These are phyloP conservation scores for Kuraishia ogatae DNA, from an alignment of 805 yeast genomes.

Conservation along the genomic window DNA sequence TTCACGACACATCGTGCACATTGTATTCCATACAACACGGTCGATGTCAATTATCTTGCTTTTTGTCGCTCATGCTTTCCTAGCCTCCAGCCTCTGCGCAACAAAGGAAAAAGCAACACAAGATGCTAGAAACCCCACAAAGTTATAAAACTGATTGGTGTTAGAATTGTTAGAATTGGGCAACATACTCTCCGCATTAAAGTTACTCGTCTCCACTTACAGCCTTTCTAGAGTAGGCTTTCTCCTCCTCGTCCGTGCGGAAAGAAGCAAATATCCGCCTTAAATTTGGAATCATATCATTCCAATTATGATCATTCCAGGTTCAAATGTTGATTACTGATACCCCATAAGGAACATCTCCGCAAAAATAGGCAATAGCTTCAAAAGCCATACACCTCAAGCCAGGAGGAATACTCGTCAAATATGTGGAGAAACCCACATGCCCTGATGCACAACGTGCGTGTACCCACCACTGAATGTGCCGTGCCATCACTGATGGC, in stretches of 20 bases:
- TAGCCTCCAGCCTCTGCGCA: constrained; percentile 42
- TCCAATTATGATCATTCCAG: neutral
- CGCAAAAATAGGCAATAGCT: too few relatives aligned
- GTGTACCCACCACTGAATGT: too few relatives aligned
- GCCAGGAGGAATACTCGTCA: too few relatives aligned
- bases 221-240: constrained; percentile 67
- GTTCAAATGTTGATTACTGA: too few relatives aligned
- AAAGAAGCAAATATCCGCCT: constrained; percentile 75
- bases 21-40: too few relatives aligned
- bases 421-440: neutral
- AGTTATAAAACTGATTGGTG: constrained; percentile 44
- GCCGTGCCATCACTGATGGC: too few relatives aligned
- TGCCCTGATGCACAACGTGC: too few relatives aligned
- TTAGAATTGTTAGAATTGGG: neutral
- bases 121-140: constrained; percentile 72
- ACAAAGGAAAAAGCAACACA: constrained; percentile 76
- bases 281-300: constrained; percentile 48
- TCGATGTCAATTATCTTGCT: too few relatives aligned
- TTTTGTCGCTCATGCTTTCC: neutral
- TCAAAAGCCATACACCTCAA: too few relatives aligned
- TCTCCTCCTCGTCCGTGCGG: constrained; percentile 79
- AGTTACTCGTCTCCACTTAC: constrained; percentile 22
- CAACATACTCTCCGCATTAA: too few relatives aligned
- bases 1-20: too few relatives aligned
- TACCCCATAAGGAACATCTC: too few relatives aligned